Evolutionary conservation across 805 yeast species (phyloP).

Genomic region (Kodamaea neixiangensis): DNA sequence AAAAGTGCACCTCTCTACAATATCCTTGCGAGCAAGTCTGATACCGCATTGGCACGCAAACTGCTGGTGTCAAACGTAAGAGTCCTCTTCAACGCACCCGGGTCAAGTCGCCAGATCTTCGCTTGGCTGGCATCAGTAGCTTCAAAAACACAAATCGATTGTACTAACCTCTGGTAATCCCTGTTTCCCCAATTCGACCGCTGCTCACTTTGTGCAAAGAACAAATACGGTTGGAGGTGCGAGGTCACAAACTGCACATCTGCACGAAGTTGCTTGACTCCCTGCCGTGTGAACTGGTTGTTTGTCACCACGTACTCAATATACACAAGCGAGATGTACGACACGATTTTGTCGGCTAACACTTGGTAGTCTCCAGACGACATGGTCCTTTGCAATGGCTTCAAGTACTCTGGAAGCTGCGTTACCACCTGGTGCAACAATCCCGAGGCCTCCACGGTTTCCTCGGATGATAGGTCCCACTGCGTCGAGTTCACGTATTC

Average conservation of each 20-base stretch:
- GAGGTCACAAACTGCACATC: slow-evolving; percentile 29
- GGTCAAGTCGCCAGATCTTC: slow-evolving; percentile 16
- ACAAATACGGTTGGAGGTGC: slow-evolving; percentile 21
- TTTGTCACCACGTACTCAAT: slow-evolving; percentile 42
- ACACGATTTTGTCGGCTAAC: slow-evolving; percentile 28
- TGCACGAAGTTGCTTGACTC: slow-evolving; percentile 32
- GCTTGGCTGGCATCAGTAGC: slow-evolving; percentile 26
- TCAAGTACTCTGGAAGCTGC: slow-evolving; percentile 28
- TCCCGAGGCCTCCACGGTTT: slow-evolving; percentile 18
- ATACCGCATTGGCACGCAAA: slow-evolving; percentile 25
- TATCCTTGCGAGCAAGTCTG: slow-evolving; percentile 30
- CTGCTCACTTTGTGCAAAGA: slow-evolving; percentile 15
- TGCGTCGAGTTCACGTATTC: slow-evolving; percentile 37
- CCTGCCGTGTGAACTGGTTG: slow-evolving; percentile 34
- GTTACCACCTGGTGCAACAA: slow-evolving; percentile 25
- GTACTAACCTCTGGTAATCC: slow-evolving; percentile 25
- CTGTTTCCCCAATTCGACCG: slow-evolving; percentile 26
- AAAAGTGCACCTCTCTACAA: slow-evolving; percentile 18
- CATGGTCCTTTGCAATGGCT: slow-evolving; percentile 23
- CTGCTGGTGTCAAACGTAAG: slow-evolving; percentile 21
- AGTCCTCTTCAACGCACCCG: slow-evolving; percentile 20
- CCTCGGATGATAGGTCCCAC: slow-evolving; percentile 28
- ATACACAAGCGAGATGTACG: slow-evolving; percentile 28
- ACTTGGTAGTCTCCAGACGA: slow-evolving; percentile 33
- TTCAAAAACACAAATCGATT: slow-evolving; percentile 31